Evolutionary conservation across 331 rosid species (phyloP), one percentile per base, ranked within the genome.

Genomic region (Phaseolus coccineus): DNA sequence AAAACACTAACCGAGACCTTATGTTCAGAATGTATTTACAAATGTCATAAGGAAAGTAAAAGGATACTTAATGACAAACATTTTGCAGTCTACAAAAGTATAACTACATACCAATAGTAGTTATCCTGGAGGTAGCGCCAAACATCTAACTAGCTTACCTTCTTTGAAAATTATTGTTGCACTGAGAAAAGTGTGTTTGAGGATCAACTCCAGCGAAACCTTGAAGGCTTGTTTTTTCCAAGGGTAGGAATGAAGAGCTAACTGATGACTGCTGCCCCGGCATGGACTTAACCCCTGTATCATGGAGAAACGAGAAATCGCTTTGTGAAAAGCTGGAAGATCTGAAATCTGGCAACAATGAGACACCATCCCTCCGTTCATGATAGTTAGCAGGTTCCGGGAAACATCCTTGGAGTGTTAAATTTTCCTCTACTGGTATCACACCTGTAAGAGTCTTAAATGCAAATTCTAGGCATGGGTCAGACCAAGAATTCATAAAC

Each of bases 381-480:
- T 82, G 86, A 76, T 74, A 69, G 78, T 79, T 80, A 8, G 85
- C 84, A 48, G 88, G 86, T 69, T 90, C 93, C 72, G 80, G 91
- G 82, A 87, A 74, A 85, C 69, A 75, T 67, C 89, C 87, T 74
- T 85, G 91, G 63, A 77, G 24, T 59, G 82, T 82, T 67, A 90
- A 71, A 82, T 81, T 88, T 76, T 90, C 97, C 69, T 87, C 94
- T 11, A 88, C 84, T 5, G 99, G 96, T 84, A 88, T 85, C 86
- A 72, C 85, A 5, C 95, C 95, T 35, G 92, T 88, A 69, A 90
- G 95, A 31, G 95, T 90, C 85, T 88, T 90, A 71, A 77, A 85
- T 57, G 95, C 92, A 82, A 88, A 90, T 71, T 90, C 95, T 55
- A 90, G 82, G 78, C 95, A 90, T 31, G 95, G 91, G 69, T 90